Conservation (phyloP, 345 rosid genomes). For the Gossypium stocksii region DNA sequence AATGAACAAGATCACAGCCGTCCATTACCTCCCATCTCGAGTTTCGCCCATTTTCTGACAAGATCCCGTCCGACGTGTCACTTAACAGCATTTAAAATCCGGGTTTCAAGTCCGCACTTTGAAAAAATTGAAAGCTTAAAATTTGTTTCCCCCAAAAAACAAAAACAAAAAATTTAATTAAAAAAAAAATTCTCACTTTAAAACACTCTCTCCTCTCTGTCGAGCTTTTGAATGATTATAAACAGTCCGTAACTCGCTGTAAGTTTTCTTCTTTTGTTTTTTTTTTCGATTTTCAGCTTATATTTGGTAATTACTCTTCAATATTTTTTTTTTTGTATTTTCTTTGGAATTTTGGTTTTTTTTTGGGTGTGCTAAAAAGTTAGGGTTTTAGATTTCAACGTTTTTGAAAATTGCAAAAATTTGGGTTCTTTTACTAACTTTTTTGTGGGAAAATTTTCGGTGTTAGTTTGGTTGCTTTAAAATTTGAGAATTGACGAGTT, state of each 20-base stretch:
- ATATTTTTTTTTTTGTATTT: background rate
- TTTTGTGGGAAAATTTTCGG: background rate
- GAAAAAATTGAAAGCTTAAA: background rate
- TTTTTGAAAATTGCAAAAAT: background rate
- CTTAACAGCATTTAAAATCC: constrained; percentile 60
- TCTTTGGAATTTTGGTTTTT: background rate
- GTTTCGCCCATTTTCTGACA: constrained; percentile 1
- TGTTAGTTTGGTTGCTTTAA: constrained; percentile 18
- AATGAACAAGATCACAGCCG: constrained; percentile 38
- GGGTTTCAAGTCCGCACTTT: constrained; percentile 56
- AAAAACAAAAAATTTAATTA: background rate
- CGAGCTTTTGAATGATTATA: background rate
- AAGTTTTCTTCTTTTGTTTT: constrained; percentile 2
- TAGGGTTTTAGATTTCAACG: constrained; percentile 10
- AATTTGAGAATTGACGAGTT: constrained; percentile 13
- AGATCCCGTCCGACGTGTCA: constrained; percentile 41
- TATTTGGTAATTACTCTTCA: background rate
- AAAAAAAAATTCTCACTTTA: background rate
- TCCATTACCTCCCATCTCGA: constrained; percentile 15
- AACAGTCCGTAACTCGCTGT: constrained; percentile 25
- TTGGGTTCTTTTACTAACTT: background rate
- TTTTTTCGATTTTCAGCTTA: background rate
- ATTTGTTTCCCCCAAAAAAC: background rate
- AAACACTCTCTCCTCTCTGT: background rate
- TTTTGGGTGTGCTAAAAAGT: background rate